Conservation (phyloP, 2,329 filamentous ascomycete species). For the Fusarium sp. region DNA sequence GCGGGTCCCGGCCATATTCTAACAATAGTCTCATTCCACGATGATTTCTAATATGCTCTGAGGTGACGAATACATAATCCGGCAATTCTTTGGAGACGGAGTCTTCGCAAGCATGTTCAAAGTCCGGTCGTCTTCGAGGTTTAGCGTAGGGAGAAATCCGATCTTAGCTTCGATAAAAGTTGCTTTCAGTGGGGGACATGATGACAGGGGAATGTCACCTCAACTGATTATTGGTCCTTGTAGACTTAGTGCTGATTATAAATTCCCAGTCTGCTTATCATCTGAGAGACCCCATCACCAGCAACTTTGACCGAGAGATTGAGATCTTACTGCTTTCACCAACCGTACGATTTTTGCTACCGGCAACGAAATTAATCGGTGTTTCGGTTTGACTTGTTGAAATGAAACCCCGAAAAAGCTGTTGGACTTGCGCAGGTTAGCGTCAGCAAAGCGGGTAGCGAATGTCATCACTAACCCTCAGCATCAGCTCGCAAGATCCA, state of each 20-base stretch:
- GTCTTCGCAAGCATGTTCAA: neutral
- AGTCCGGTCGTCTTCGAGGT: neutral
- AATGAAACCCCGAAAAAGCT: constrained; percentile 23
- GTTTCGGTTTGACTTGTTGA: neutral
- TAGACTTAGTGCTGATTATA: neutral
- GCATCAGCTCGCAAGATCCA: constrained; percentile 31
- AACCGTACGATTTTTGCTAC: too few relatives aligned
- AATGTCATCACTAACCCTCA: neutral
- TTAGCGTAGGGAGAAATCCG: neutral
- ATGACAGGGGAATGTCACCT: neutral
- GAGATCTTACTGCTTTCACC: neutral
- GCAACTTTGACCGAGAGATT: constrained; percentile 18
- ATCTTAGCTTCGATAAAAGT: constrained; percentile 19
- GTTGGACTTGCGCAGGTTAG: constrained; percentile 36
- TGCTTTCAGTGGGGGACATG: constrained; percentile 17
- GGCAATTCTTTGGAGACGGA: neutral
- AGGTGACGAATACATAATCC: neutral
- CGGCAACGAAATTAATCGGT: neutral
- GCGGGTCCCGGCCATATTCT: rapidly evolving
- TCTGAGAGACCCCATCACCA: neutral
- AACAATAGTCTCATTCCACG: rapidly evolving
- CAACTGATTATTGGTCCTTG: neutral
- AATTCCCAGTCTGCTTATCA: neutral
- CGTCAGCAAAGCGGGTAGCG: neutral
- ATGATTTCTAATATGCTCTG: neutral